Percentiles rank a stretch among this genome's conserved stretches.
phyloP scores from a whole-genome alignment of 176 grass and related monocot species.

The Bolboschoenus planiculmis region DNA sequence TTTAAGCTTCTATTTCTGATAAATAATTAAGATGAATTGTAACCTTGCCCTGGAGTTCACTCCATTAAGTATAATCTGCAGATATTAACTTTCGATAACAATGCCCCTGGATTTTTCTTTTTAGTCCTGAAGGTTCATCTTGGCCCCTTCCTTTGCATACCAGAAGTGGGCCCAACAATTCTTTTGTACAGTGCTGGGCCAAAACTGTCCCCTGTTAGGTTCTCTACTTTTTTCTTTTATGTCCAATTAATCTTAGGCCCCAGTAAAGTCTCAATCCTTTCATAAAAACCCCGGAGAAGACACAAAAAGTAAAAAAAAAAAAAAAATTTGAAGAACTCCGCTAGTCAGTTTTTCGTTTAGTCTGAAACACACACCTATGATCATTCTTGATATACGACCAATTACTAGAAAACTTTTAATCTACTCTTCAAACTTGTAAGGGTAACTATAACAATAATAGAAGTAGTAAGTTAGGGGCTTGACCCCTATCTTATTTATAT shows the following conservation, averaged over 20 bases:
- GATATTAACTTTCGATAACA: not conserved
- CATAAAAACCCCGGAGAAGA: not conserved
- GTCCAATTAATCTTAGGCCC: not conserved
- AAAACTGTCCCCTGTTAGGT: not conserved
- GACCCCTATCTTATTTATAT: no score
- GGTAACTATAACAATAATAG: not conserved
- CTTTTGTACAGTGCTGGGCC: not conserved
- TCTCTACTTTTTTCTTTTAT: not conserved
- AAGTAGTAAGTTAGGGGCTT: not conserved
- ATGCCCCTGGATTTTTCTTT: not conserved
- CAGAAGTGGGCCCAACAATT: slow-evolving; percentile 7
- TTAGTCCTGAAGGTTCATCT: not conserved
- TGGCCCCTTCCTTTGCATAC: not conserved
- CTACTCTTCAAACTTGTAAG: not conserved
- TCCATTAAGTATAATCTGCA: not conserved
- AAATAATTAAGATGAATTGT: not conserved
- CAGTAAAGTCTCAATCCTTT: not conserved
- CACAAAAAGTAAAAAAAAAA: not conserved
- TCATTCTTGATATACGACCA: slow-evolving; percentile 39
- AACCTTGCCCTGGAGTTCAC: not conserved
- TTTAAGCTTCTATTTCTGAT: not conserved
- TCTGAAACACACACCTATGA: slow-evolving; percentile 38
- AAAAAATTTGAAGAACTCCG: not conserved
- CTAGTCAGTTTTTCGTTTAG: slow-evolving; percentile 29
- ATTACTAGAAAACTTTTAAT: not conserved